Percentiles rank a stretch among this genome's conserved stretches.
Conservation (phyloP, 306 rosid genomes). For the Elaeagnus macrophylla region DNA sequence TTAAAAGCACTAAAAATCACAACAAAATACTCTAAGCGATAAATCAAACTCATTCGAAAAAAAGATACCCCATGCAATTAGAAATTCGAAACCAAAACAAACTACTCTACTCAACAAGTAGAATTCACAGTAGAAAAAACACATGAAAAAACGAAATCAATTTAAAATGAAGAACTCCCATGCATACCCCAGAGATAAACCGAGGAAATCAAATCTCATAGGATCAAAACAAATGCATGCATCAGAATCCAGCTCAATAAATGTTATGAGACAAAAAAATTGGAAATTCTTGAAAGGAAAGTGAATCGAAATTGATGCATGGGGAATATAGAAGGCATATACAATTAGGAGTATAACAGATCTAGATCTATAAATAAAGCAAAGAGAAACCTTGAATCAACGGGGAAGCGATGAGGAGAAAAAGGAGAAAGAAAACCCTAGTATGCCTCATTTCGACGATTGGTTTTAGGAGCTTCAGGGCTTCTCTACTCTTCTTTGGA, state of each 20-base stretch:
- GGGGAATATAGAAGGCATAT: neutral
- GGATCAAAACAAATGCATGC: constrained; percentile 25
- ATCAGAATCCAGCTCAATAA: constrained; percentile 3
- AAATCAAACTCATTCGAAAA: no score
- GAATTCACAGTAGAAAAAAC: no score
- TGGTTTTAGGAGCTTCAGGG: constrained; percentile 18
- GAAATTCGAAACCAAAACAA: no score
- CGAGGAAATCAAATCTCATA: constrained; percentile 21
- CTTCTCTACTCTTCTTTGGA: neutral
- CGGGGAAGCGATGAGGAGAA: constrained; percentile 68
- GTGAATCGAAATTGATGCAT: neutral
- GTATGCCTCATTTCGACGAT: constrained; percentile 35
- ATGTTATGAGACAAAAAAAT: constrained; percentile 2
- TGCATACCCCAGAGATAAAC: neutral
- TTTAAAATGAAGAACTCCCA: constrained; percentile 1
- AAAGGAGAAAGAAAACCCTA: constrained; percentile 50
- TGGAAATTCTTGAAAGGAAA: neutral
- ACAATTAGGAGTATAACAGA: constrained; percentile 7
- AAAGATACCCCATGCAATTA: no score
- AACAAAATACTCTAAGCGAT: no score
- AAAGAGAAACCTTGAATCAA: constrained; percentile 49
- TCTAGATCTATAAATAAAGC: constrained; percentile 46
- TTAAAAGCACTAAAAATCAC: no score
- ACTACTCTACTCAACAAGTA: no score
- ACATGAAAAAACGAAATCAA: neutral